These are phyloP conservation scores for Trichoderma citrinoviride DNA, from an alignment of 2,329 filamentous ascomycete genomes.

Conservation along the genomic window DNA sequence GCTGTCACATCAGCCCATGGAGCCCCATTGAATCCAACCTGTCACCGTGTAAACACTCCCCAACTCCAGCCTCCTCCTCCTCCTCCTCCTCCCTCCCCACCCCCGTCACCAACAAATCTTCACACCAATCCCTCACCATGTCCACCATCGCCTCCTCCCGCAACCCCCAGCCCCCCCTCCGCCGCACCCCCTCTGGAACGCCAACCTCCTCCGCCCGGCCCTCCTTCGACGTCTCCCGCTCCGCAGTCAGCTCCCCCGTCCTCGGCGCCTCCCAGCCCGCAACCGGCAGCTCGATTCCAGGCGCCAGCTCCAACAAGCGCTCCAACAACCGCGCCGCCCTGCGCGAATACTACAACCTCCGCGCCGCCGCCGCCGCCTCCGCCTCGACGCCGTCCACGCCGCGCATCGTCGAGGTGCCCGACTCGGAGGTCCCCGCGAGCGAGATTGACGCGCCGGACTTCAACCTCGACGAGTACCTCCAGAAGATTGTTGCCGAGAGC, in stretches of 20 bases:
- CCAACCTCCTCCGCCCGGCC: constrained; percentile 74
- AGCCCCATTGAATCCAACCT: background rate
- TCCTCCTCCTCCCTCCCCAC: constrained; percentile 30
- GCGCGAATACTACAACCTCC: constrained; percentile 89
- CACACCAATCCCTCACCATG: constrained; percentile 41
- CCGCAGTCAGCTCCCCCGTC: constrained; percentile 54
- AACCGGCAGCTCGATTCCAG: constrained; percentile 17
- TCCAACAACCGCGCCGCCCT: constrained; percentile 78
- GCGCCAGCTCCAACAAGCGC: constrained; percentile 32
- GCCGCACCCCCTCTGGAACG: constrained; percentile 56
- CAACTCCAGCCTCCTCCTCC: background rate
- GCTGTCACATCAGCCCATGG: constrained; percentile 5
- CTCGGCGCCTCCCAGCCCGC: constrained; percentile 35
- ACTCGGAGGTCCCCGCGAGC: constrained; percentile 59
- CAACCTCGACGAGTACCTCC: constrained; percentile 67
- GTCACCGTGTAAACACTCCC: background rate
- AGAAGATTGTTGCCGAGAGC: constrained; percentile 57
- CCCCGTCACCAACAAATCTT: constrained; percentile 44
- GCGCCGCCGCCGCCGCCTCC: constrained; percentile 37
- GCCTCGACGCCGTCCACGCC: constrained; percentile 33
- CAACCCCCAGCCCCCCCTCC: constrained; percentile 56
- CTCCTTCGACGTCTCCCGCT: constrained; percentile 65
- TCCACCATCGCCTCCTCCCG: constrained; percentile 64
- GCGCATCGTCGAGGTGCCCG: constrained; percentile 46
- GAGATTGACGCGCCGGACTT: constrained; percentile 76